A percentile compares a stretch with the other conserved stretches of the same genome.
phyloP scores from a whole-genome alignment of 2,329 filamentous ascomycete genomes.

The Colletotrichum spaethianum region DNA sequence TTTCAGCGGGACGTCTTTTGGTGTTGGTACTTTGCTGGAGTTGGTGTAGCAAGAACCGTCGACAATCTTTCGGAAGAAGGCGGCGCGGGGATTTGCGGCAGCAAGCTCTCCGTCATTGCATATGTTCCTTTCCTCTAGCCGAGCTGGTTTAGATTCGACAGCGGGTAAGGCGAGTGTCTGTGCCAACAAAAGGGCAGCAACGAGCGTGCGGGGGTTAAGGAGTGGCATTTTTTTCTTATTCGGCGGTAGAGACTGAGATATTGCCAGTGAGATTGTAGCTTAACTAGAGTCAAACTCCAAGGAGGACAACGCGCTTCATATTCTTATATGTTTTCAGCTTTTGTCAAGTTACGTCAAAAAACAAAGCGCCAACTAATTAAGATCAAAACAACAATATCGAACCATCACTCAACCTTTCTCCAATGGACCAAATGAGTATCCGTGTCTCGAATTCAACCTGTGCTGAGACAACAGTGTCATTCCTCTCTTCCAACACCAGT shows the following conservation, averaged over 20 bases:
- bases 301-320: neutral
- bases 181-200: slow-evolving; percentile 39
- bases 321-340: neutral
- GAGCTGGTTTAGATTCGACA: neutral
- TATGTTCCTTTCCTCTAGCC: slow-evolving; percentile 19
- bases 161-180: slow-evolving; percentile 38
- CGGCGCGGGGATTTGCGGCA: slow-evolving; percentile 41
- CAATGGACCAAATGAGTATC: neutral
- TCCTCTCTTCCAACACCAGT: neutral
- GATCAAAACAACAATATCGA: neutral
- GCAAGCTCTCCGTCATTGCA: slow-evolving; percentile 41
- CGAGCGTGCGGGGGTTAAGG: slow-evolving; percentile 25
- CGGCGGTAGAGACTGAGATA: slow-evolving; percentile 22
- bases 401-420: no score
- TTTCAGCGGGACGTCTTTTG: slow-evolving; percentile 42
- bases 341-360: rapidly evolving
- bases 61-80: slow-evolving; percentile 42
- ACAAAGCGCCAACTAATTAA: neutral
- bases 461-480: neutral
- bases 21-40: slow-evolving; percentile 33
- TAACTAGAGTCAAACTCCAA: rapidly evolving
- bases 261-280: neutral
- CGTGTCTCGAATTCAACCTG: neutral
- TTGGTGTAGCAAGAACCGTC: slow-evolving; percentile 39
- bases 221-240: slow-evolving; percentile 25